Evolutionary conservation across 495 filamentous ascomycete genomes (phyloP), one percentile per base, ranked within the genome.

Genomic region (Penicillium verhagenii): DNA sequence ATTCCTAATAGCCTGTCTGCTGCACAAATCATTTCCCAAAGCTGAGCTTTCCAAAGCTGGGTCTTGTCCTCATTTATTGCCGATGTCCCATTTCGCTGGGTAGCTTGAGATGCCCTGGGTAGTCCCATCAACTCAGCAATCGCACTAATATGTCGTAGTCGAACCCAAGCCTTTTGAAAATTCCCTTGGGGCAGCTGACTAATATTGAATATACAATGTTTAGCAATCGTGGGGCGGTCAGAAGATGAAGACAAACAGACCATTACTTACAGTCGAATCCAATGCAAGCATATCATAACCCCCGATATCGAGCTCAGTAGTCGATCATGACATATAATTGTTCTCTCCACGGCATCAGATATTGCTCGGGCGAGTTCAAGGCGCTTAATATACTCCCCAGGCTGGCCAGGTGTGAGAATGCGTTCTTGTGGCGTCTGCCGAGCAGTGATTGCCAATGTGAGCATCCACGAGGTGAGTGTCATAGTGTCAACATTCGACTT

Each of bases 91-190:
- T 58, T 53, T 2, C 51, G n/a, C 4, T 58, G 58, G 7, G 33
- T 20, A 16, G 52, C 23, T 13, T 56, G 47, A 24, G 28, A 58
- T 1, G 53, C 19, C 14, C 60, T 63, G 0, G 62, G 65, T 20
- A 70, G 49, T n/a, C 65, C 67, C 49, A 64, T 62, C 9, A 68
- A 24, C 48, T 70, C 67, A 43, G 67, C 67, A 4, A 70, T 50
- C 5, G 67, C 63, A 38, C 63, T 57, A 18, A 63, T 14, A 20
- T 65, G 67, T 13, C 67, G 63, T 31, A 66, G 26, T 8, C 42
- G 50, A 9, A 67, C 38, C 66, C 66, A 69, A 9, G 53, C 63
- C 31, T 63, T 67, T 31, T 62, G 64, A 28, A 67, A 47, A 16
- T 57, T 69, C 3, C 64, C 66, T 26, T 53, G 64, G 2, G 64